Evolutionary conservation across 1,284 basidiomycete species (phyloP).

Genomic region (Ustilago loliicola): DNA sequence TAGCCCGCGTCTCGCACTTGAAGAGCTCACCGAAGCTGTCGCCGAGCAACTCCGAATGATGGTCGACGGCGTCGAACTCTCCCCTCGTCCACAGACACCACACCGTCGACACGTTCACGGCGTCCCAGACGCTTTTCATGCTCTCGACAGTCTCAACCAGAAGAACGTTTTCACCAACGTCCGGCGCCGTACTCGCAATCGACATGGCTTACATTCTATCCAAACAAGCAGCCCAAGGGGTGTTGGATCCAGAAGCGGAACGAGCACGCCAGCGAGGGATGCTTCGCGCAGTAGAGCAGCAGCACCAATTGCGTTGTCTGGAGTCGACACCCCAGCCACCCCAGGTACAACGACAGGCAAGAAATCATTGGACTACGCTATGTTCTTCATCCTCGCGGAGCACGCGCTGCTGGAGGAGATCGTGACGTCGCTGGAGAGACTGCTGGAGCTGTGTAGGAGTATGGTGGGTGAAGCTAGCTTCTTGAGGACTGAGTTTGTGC

Average conservation of each 20-base stretch:
- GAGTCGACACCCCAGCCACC: slow-evolving; percentile 13
- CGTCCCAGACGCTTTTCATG: slow-evolving; percentile 42
- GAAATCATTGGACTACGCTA: slow-evolving; percentile 39
- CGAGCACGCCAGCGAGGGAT: slow-evolving; percentile 3
- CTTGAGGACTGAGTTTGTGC: slow-evolving; percentile 45
- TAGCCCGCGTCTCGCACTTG: slow-evolving; percentile 70
- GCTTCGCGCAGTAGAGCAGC: not conserved
- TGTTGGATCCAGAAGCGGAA: slow-evolving; percentile 4
- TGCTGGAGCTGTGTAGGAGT: slow-evolving; percentile 54
- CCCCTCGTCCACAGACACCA: slow-evolving; percentile 1
- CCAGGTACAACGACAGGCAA: slow-evolving; percentile 6
- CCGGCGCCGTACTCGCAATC: slow-evolving; percentile 33
- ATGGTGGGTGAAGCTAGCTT: slow-evolving; percentile 64
- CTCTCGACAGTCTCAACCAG: slow-evolving; percentile 35
- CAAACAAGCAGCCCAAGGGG: slow-evolving; percentile 26
- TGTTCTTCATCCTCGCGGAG: slow-evolving; percentile 64
- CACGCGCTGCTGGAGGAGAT: slow-evolving; percentile 62
- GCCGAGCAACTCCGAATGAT: slow-evolving; percentile 40
- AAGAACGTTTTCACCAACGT: slow-evolving; percentile 14
- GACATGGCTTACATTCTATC: slow-evolving; percentile 61
- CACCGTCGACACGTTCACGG: not conserved
- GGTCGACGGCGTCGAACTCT: slow-evolving; percentile 12
- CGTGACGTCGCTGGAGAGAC: slow-evolving; percentile 47
- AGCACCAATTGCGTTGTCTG: slow-evolving; percentile 1
- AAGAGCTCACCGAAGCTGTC: slow-evolving; percentile 57